Base-by-base conservation (phyloP, 768 basidiomycete genomes). In the Cystofilobasidium capitatum region DNA sequence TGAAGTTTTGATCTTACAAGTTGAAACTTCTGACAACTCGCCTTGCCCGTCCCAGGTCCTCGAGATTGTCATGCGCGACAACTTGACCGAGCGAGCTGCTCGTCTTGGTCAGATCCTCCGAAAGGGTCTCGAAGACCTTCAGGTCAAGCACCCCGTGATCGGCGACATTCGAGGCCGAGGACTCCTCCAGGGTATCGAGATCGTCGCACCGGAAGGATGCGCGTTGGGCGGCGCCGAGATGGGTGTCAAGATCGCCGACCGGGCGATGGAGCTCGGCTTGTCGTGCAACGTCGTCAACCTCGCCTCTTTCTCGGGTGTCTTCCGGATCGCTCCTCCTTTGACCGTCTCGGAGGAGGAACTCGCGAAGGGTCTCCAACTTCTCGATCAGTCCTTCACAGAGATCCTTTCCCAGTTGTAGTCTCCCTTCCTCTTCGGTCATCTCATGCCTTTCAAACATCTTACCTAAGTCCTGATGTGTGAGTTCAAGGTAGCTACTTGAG, bases 111-210 rank as follows among this genome's bases (percentile, higher is more conserved):
- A 26, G 6, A 20, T 49, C 10, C 51, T 73, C 31, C 68, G 58
- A 31, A 59, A 42, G 31, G 63, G 67, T 24, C 54, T 73, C 4
- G 36, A 63, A 24, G 31, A 36, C 66, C 64, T 74, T 10, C 71
- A 73, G 44, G 39, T 58, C 22, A 69, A 71, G 60, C 70, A 72
- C 66, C 36, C 54, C 8, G 71, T 65, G 45, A 73, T 74, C 45
- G 70, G 70, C 8, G 70, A 72, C 44, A 69, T 74, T 22, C 58
- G 71, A 31, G 72, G 71, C 3, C 29, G 71, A 45, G 72, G 72
- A 20, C 65, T 73, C 2, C 42, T 74, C 42, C 64, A 69, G 42
- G 71, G 70, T 24, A 57, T 73, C 31, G 69, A 74, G 40, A 72
- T 71, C 44, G 65, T 68, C 16, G 33, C 49, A 3, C 60, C 70